Percentiles rank a stretch among this genome's conserved stretches.
Evolutionary conservation across 768 basidiomycete genomes (phyloP).

Genomic region (Lentinula aciculospora): DNA sequence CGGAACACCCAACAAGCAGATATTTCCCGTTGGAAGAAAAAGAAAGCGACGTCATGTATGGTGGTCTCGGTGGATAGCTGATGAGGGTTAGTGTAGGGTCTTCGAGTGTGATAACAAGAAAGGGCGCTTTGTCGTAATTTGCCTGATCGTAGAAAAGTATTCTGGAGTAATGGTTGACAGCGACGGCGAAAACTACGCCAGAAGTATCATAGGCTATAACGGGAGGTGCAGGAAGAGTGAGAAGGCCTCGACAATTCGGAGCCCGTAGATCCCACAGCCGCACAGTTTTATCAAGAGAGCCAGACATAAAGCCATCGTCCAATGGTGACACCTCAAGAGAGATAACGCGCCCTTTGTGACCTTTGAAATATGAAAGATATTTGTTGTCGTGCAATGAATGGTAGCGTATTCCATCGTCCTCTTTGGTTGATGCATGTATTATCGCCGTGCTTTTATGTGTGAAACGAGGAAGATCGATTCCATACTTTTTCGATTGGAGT

Average conservation of each 20-base stretch:
- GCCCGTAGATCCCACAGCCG: slow-evolving; percentile 92
- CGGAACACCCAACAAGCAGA: slow-evolving; percentile 88
- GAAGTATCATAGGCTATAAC: slow-evolving; percentile 81
- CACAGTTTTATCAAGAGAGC: slow-evolving; percentile 90
- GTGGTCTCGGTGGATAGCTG: slow-evolving; percentile 81
- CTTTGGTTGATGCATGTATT: slow-evolving; percentile 89
- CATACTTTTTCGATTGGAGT: slow-evolving; percentile 92
- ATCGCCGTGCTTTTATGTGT: slow-evolving; percentile 87
- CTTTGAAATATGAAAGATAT: slow-evolving; percentile 92
- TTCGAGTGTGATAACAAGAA: slow-evolving; percentile 75
- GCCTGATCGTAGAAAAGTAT: slow-evolving; percentile 83
- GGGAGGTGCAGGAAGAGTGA: slow-evolving; percentile 69
- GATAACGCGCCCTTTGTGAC: slow-evolving; percentile 85
- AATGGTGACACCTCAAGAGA: slow-evolving; percentile 90
- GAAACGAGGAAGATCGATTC: slow-evolving; percentile 89
- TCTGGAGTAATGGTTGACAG: slow-evolving; percentile 73
- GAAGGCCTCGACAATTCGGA: slow-evolving; percentile 69
- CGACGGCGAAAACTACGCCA: slow-evolving; percentile 84
- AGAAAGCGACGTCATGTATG: slow-evolving; percentile 84
- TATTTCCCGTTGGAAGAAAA: slow-evolving; percentile 92
- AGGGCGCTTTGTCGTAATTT: slow-evolving; percentile 90
- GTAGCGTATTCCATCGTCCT: slow-evolving; percentile 92
- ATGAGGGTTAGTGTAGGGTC: slow-evolving; percentile 73
- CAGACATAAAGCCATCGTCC: slow-evolving; percentile 95
- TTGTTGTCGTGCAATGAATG: slow-evolving; percentile 96